A percentile compares a stretch with the other conserved stretches of the same genome.
Conservation (phyloP, 108 stramenopile species). For the Nitzschia palea region DNA sequence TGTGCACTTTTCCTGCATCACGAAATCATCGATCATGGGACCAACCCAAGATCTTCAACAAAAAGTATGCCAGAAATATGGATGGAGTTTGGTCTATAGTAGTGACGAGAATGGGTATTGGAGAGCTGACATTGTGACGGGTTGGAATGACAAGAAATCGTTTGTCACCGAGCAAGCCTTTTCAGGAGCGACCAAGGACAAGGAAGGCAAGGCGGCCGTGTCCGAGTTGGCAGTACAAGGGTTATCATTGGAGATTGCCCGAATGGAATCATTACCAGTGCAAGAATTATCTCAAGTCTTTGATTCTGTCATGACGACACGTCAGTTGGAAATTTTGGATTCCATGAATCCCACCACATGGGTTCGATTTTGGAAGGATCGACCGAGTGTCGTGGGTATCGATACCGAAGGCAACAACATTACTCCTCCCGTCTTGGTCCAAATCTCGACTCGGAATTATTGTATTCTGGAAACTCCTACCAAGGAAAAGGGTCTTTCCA, state of each 20-base stretch:
- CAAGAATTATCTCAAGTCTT: slow-evolving; percentile 19
- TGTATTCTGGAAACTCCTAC: slow-evolving; percentile 36
- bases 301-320: neutral
- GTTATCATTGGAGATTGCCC: neutral
- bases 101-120: slow-evolving; percentile 6
- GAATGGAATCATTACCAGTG: slow-evolving; percentile 5
- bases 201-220: slow-evolving; percentile 19
- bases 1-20: too few relatives aligned
- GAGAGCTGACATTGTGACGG: slow-evolving; percentile 18
- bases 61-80: slow-evolving; percentile 28
- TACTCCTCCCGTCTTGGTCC: slow-evolving; percentile 42
- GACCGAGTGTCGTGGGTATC: slow-evolving; percentile 27
- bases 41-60: slow-evolving; percentile 28
- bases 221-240: slow-evolving; percentile 7
- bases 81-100: slow-evolving; percentile 23
- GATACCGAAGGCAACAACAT: slow-evolving; percentile 41
- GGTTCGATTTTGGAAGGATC: slow-evolving; percentile 34
- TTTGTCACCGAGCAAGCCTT: neutral
- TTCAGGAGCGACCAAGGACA: neutral
- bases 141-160: neutral
- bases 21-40: too few relatives aligned
- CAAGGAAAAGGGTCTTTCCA: slow-evolving; percentile 9
- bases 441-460: slow-evolving; percentile 30
- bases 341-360: slow-evolving; percentile 11
- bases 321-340: slow-evolving; percentile 21